phyloP scores from a whole-genome alignment of 2,329 filamentous ascomycete genomes.

The Venturia oleaginea region DNA sequence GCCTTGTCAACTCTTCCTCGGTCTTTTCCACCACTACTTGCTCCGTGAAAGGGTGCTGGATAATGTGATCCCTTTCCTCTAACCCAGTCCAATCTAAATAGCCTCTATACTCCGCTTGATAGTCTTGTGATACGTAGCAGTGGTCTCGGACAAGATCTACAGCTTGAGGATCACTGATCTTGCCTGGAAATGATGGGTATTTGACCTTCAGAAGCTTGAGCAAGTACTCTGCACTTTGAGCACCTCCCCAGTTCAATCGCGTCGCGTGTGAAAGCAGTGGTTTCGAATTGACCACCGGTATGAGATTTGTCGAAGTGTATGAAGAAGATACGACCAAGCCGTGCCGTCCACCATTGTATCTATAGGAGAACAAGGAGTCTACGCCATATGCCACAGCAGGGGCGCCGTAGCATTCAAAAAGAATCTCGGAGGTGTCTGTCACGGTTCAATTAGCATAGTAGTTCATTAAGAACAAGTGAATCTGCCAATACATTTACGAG shows the following conservation, averaged over 20 bases:
- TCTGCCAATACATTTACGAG: constrained; percentile 63
- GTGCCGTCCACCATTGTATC: constrained; percentile 78
- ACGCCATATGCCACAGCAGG: constrained; percentile 89
- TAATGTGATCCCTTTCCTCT: constrained; percentile 77
- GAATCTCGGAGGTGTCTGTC: constrained; percentile 87
- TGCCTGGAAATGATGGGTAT: constrained; percentile 81
- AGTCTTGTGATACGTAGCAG: constrained; percentile 80
- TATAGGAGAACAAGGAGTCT: constrained; percentile 92
- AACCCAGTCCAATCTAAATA: constrained; percentile 88
- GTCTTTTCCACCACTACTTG: constrained; percentile 85
- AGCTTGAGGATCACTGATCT: constrained; percentile 76
- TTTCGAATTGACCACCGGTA: constrained; percentile 82
- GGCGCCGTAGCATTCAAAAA: constrained; percentile 91
- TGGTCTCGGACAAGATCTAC: constrained; percentile 82
- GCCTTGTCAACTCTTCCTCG: constrained; percentile 81
- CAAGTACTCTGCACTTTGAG: constrained; percentile 82
- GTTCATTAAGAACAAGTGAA: background rate
- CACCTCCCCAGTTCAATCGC: constrained; percentile 88
- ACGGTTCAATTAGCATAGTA: constrained; percentile 9
- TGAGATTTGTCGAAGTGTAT: constrained; percentile 88
- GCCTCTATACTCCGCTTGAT: constrained; percentile 63
- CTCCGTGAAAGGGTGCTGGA: constrained; percentile 91
- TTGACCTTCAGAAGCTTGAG: constrained; percentile 83
- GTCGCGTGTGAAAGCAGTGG: constrained; percentile 77
- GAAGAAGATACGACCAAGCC: constrained; percentile 88